Percentiles rank a stretch among this genome's conserved stretches.
Evolutionary conservation across 2,329 filamentous ascomycete genomes (phyloP).

Genomic region (Neurospora crassa): DNA sequence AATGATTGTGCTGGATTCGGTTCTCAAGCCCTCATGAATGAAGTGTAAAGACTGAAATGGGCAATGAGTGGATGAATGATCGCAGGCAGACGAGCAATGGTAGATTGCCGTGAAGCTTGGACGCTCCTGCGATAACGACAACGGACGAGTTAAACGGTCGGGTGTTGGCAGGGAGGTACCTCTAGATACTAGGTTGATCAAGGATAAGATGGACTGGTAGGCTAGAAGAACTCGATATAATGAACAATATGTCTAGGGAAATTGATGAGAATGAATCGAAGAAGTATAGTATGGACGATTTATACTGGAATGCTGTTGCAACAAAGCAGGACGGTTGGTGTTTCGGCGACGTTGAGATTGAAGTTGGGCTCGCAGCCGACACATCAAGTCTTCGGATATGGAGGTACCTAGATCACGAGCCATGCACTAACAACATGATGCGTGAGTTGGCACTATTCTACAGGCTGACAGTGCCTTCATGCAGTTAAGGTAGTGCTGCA

Average conservation of each 20-base stretch:
- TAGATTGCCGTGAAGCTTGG: not conserved
- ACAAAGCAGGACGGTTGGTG: not conserved
- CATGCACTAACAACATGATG: not conserved
- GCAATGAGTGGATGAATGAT: not conserved
- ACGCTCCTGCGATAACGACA: not conserved
- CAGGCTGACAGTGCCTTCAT: not conserved
- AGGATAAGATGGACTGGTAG: not conserved
- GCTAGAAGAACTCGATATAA: not conserved
- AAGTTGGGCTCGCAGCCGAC: not conserved
- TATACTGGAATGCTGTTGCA: not conserved
- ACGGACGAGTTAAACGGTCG: not conserved
- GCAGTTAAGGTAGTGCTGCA: not conserved
- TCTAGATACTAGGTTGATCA: not conserved
- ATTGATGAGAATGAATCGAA: not conserved
- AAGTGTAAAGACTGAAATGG: not conserved
- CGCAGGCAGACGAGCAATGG: not conserved
- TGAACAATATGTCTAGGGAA: not conserved
- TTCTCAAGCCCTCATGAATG: not conserved
- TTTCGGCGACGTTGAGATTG: not conserved
- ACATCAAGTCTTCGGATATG: not conserved
- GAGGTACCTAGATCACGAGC: not conserved
- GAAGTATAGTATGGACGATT: not conserved
- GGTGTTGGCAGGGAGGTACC: not conserved
- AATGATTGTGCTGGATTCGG: not conserved
- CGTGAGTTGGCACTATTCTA: not conserved